phyloP scores from a whole-genome alignment of 73 alveolate genomes.

The Tetrahymena thermophila region DNA sequence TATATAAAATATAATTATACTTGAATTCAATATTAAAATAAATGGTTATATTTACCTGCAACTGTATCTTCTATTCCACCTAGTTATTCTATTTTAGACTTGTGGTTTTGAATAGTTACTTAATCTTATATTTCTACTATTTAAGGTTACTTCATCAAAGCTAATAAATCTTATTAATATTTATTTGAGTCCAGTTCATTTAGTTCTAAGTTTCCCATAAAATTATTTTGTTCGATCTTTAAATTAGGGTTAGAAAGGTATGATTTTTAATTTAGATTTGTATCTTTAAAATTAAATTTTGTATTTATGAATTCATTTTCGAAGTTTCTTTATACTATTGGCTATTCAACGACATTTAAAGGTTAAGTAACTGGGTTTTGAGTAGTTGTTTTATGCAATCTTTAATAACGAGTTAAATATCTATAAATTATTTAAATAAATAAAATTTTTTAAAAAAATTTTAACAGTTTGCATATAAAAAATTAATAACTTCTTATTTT shows the following conservation, averaged over 20 bases:
- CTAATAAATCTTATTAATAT: neutral
- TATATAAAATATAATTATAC: neutral
- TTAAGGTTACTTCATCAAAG: neutral
- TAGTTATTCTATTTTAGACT: neutral
- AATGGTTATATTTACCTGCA: neutral
- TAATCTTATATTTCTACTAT: neutral
- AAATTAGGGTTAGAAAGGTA: neutral
- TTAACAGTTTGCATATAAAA: neutral
- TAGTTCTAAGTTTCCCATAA: neutral
- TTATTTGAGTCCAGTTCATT: neutral
- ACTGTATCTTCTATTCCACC: neutral
- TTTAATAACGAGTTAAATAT: neutral
- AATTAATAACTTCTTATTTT: too few species aligned
- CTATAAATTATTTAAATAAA: neutral
- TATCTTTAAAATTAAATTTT: neutral
- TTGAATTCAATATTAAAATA: neutral
- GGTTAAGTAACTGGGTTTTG: neutral
- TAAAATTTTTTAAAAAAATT: neutral
- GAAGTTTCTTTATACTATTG: neutral
- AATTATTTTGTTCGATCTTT: neutral
- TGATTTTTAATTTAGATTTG: neutral
- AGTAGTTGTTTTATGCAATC: neutral
- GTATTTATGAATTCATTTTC: neutral
- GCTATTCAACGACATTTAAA: neutral
- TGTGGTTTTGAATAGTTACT: neutral